Conservation (phyloP, 768 basidiomycete species). For the Fistulinella prunicolor region DNA sequence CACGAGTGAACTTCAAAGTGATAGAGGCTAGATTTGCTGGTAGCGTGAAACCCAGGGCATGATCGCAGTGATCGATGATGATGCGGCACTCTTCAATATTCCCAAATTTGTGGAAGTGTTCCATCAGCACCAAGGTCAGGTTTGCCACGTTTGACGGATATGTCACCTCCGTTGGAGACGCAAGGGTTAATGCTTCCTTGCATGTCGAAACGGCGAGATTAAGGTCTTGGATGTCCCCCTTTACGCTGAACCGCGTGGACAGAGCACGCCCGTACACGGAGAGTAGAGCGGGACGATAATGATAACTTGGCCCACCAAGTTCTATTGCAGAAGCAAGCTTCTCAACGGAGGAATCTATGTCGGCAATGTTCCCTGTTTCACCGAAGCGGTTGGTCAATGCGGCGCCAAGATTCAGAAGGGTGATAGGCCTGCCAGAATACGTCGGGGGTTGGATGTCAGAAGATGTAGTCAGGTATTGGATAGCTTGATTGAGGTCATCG, state of each 20-base stretch:
- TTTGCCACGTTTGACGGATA: slow-evolving; percentile 5
- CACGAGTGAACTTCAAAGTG: slow-evolving; percentile 12
- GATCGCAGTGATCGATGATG: slow-evolving; percentile 22
- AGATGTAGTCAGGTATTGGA: slow-evolving; percentile 19
- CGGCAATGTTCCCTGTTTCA: slow-evolving; percentile 3
- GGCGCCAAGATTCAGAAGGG: slow-evolving; percentile 14
- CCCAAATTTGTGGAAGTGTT: slow-evolving; percentile 5
- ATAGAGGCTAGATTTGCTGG: not conserved
- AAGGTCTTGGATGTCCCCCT: slow-evolving; percentile 15
- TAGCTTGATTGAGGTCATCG: slow-evolving; percentile 23
- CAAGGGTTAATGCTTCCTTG: slow-evolving; percentile 14
- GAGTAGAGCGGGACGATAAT: slow-evolving; percentile 6
- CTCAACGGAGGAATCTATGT: slow-evolving; percentile 19
- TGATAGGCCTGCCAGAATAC: slow-evolving; percentile 4
- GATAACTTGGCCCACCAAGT: slow-evolving; percentile 5
- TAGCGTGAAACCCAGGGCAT: slow-evolving; percentile 4
- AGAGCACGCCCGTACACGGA: slow-evolving; percentile 13
- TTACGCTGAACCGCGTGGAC: slow-evolving; percentile 12
- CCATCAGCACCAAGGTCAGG: slow-evolving; percentile 5
- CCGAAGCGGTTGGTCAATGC: slow-evolving; percentile 9
- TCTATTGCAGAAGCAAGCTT: slow-evolving; percentile 13
- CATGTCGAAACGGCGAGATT: slow-evolving; percentile 12
- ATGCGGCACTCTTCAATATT: slow-evolving; percentile 16
- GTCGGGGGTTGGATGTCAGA: slow-evolving; percentile 12
- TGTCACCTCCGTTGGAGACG: not conserved